Conservation (phyloP, 2,329 filamentous ascomycete genomes). For the Diaporthe velutina region DNA sequence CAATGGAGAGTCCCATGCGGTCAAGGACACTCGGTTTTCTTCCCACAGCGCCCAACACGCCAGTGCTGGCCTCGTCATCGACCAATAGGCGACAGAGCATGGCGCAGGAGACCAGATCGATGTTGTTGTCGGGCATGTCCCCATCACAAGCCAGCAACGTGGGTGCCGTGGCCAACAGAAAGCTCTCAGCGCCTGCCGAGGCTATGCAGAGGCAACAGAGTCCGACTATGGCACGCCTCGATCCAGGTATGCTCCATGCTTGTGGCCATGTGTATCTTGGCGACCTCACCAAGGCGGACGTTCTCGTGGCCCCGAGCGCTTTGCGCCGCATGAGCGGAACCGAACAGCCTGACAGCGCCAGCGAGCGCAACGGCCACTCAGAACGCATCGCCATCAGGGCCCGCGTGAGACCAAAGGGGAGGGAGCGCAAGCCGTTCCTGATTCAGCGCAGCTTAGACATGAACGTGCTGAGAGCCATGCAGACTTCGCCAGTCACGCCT, state of each 20-base stretch:
- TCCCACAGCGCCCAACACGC: conserved; percentile 37
- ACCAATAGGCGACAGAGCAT: conserved; percentile 44
- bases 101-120: conserved; percentile 48
- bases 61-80: conserved; percentile 37
- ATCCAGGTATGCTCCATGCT: conserved; percentile 51
- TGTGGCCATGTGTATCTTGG: conserved; percentile 58
- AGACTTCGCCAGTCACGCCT: conserved; percentile 51
- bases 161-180: conserved; percentile 42
- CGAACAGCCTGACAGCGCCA: conserved; percentile 34
- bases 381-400: conserved; percentile 56
- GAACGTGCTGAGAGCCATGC: conserved; percentile 58
- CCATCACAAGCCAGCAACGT: conserved; percentile 35
- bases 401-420: conserved; percentile 55
- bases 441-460: conserved; percentile 66
- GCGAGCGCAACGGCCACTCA: conserved; percentile 31
- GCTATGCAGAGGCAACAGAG: conserved; percentile 38
- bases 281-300: conserved; percentile 57
- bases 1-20: conserved; percentile 43
- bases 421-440: conserved; percentile 58
- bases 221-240: conserved; percentile 45
- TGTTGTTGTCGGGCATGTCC: conserved; percentile 47
- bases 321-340: conserved; percentile 51
- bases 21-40: background rate
- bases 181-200: conserved; percentile 44
- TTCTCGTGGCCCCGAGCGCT: conserved; percentile 58